These are phyloP conservation scores for Fusarium phyllophilum DNA, from an alignment of 2,329 filamentous ascomycete species.

Conservation along the genomic window DNA sequence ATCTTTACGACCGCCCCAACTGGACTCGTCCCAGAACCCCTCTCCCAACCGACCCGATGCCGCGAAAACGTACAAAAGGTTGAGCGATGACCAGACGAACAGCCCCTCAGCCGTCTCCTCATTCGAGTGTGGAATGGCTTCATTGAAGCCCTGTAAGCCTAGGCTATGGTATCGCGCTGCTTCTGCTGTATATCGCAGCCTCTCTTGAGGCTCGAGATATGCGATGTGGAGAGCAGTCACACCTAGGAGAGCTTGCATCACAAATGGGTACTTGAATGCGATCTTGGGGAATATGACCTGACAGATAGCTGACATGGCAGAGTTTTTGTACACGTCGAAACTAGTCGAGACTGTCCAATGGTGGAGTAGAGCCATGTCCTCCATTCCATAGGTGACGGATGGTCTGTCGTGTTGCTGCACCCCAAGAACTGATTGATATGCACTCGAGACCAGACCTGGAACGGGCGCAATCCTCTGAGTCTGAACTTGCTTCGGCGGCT, in stretches of 20 bases:
- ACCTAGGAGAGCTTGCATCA: background rate
- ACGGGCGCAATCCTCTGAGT: background rate
- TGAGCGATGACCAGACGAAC: slow-evolving; percentile 6
- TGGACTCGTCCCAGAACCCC: background rate
- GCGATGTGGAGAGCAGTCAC: background rate
- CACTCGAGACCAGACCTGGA: background rate
- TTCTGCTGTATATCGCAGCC: background rate
- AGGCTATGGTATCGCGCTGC: background rate
- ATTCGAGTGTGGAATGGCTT: accelerated
- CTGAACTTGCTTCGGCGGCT: background rate
- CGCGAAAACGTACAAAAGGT: background rate
- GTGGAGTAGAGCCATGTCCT: slow-evolving; percentile 3
- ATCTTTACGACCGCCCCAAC: background rate
- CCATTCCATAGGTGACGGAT: background rate
- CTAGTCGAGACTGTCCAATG: slow-evolving; percentile 1
- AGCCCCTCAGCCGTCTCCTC: background rate
- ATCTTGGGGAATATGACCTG: background rate
- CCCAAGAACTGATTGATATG: background rate
- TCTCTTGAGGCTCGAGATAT: background rate
- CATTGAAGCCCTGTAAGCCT: background rate
- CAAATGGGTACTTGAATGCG: background rate
- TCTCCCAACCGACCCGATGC: background rate
- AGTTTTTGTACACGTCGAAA: slow-evolving; percentile 6
- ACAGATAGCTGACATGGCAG: background rate
- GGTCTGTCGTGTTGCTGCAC: background rate